Percentiles rank a stretch among this genome's conserved stretches.
Evolutionary conservation across 192 early-diverging fungal species (phyloP).

Genomic region (Neocallimastix lanati): DNA sequence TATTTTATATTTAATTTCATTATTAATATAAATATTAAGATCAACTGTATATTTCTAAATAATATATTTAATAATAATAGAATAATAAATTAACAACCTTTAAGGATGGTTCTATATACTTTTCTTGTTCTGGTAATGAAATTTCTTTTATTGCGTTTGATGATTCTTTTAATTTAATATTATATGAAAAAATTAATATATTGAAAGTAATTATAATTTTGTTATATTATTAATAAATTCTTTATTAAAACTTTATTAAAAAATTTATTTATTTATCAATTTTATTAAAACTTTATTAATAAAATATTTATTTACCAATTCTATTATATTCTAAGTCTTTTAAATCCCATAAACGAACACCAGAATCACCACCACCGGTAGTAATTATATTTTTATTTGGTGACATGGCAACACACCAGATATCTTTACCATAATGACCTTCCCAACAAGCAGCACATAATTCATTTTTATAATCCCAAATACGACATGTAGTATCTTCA

Average conservation of each 20-base stretch:
- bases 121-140: neutral
- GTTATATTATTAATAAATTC: too few relatives aligned
- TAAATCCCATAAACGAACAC: constrained; percentile 53
- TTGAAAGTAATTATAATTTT: too few relatives aligned
- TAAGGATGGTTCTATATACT: constrained; percentile 9
- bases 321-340: constrained; percentile 24
- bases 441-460: constrained; percentile 54
- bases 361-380: constrained; percentile 66
- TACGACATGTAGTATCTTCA: constrained; percentile 52
- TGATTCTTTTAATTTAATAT: neutral
- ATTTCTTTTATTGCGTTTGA: neutral
- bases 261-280: too few relatives aligned
- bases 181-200: too few relatives aligned
- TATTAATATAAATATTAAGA: too few relatives aligned
- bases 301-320: too few relatives aligned
- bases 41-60: too few relatives aligned
- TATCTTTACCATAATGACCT: constrained; percentile 59
- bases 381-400: constrained; percentile 27
- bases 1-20: too few relatives aligned
- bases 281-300: too few relatives aligned
- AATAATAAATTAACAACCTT: constrained; percentile 3
- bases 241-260: too few relatives aligned
- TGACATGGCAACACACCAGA: constrained; percentile 58
- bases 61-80: constrained; percentile 5
- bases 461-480: constrained; percentile 34